Conservation (phyloP, 495 filamentous ascomycete genomes). For the Mytilinidion resinicola region DNA sequence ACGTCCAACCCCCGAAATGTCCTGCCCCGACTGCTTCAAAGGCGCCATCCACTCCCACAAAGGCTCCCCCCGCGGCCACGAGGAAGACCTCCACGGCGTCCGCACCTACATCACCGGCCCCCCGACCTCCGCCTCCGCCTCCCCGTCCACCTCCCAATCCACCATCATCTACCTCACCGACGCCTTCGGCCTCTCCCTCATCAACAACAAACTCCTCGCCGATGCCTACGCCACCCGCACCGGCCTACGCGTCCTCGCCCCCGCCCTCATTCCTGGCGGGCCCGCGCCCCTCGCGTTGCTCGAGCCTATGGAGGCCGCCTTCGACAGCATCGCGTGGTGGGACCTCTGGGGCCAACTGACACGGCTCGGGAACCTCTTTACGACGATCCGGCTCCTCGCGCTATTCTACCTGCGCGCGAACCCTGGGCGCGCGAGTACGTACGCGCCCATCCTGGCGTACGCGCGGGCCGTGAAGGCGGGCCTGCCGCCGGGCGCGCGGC, state of each 20-base stretch:
- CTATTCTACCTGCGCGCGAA: slow-evolving; percentile 9
- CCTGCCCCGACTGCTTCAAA: slow-evolving; percentile 20
- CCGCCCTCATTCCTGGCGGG: slow-evolving; percentile 17
- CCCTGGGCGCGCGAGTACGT: neutral
- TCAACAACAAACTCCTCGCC: slow-evolving; percentile 24
- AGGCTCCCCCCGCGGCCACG: slow-evolving; percentile 2
- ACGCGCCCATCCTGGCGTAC: slow-evolving; percentile 4
- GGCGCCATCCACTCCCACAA: slow-evolving; percentile 7
- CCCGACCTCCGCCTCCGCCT: neutral
- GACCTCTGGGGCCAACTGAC: slow-evolving; percentile 8
- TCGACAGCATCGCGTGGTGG: neutral
- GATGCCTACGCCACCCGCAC: slow-evolving; percentile 19
- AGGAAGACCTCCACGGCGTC: slow-evolving; percentile 5
- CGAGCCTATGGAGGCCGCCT: slow-evolving; percentile 4
- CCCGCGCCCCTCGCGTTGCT: slow-evolving; percentile 3
- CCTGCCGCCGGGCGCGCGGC: slow-evolving; percentile 13
- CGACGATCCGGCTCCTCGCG: neutral
- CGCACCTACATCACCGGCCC: neutral
- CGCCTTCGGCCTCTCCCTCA: slow-evolving; percentile 15
- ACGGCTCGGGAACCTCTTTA: neutral
- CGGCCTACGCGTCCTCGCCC: slow-evolving; percentile 18
- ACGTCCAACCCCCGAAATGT: neutral
- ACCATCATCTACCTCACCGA: slow-evolving; percentile 20
- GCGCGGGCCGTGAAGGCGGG: slow-evolving; percentile 15
- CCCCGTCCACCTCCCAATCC: neutral